Conservation (phyloP, 75 land plant genomes). For the Selaginella moellendorffii region DNA sequence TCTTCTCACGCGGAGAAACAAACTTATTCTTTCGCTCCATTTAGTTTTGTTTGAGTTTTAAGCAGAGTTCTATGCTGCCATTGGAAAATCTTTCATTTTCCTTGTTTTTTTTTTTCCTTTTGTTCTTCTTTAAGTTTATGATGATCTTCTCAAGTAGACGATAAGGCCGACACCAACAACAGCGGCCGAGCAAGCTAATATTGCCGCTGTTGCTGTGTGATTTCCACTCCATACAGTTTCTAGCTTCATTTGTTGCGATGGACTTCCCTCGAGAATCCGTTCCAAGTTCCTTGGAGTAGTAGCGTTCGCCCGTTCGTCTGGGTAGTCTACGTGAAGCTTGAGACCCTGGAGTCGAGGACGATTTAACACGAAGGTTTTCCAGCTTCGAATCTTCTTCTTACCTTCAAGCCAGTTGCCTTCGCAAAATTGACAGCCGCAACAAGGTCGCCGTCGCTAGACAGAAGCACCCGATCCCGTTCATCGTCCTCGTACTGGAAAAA, state of each 20-base stretch:
- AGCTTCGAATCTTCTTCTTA: too few relatives aligned
- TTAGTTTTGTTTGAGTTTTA: too few relatives aligned
- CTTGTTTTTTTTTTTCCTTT: not conserved
- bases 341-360: not conserved
- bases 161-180: slow-evolving; percentile 8
- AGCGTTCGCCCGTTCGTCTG: not conserved
- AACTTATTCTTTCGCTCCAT: too few relatives aligned
- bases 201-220: slow-evolving; percentile 5
- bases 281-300: not conserved
- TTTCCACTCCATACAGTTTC: not conserved
- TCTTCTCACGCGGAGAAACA: too few relatives aligned
- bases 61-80: too few relatives aligned
- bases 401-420: slow-evolving; percentile 1
- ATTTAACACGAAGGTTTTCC: too few relatives aligned
- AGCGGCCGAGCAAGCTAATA: slow-evolving; percentile 5
- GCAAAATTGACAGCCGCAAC: slow-evolving; percentile 4
- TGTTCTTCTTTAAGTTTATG: not conserved
- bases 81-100: not conserved
- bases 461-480: slow-evolving; percentile 2
- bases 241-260: not conserved
- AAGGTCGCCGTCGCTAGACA: slow-evolving; percentile 1
- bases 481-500: slow-evolving; percentile 8
- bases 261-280: not conserved
- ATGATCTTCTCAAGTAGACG: slow-evolving; percentile 6
- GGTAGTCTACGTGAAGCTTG: not conserved